Percentiles rank a stretch among this genome's conserved stretches.
These are phyloP conservation scores for Lipomyces oligophaga DNA, from an alignment of 805 yeast genomes.

Conservation along the genomic window DNA sequence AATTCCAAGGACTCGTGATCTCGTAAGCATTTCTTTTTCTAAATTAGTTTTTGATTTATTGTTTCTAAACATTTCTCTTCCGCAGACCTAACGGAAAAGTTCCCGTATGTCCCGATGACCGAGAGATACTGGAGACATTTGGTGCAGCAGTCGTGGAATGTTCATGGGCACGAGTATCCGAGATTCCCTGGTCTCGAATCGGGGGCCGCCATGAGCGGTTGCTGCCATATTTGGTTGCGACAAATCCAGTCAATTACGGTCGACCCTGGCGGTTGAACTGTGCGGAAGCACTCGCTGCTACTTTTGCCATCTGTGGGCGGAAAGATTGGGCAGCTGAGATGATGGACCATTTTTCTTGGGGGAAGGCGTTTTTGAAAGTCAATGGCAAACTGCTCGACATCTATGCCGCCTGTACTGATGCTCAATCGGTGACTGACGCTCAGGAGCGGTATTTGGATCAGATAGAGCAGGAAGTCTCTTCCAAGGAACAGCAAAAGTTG, in stretches of 20 bases:
- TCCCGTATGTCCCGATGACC: constrained; percentile 86
- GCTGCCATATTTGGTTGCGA: constrained; percentile 88
- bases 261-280: constrained; percentile 94
- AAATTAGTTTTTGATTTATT: background rate
- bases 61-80: background rate
- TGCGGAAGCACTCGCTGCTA: constrained; percentile 96
- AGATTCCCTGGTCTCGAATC: constrained; percentile 87
- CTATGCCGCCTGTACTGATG: constrained; percentile 77
- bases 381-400: constrained; percentile 72
- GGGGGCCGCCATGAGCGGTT: constrained; percentile 88
- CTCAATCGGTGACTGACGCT: constrained; percentile 64
- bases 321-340: constrained; percentile 81
- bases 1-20: constrained; percentile 84
- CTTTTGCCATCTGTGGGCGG: constrained; percentile 90
- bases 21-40: constrained; percentile 39
- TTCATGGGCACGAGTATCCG: constrained; percentile 97
- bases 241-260: constrained; percentile 96
- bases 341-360: constrained; percentile 85
- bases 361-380: constrained; percentile 76
- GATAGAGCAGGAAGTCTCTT: constrained; percentile 62
- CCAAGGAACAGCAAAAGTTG: constrained; percentile 49
- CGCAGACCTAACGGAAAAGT: constrained; percentile 73
- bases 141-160: constrained; percentile 99
- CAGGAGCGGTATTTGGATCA: constrained; percentile 70
- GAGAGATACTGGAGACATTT: constrained; percentile 62